Evolutionary conservation across 2,329 filamentous ascomycete genomes (phyloP), one percentile per base, ranked within the genome.

Genomic region (Ascochyta koolunga): DNA sequence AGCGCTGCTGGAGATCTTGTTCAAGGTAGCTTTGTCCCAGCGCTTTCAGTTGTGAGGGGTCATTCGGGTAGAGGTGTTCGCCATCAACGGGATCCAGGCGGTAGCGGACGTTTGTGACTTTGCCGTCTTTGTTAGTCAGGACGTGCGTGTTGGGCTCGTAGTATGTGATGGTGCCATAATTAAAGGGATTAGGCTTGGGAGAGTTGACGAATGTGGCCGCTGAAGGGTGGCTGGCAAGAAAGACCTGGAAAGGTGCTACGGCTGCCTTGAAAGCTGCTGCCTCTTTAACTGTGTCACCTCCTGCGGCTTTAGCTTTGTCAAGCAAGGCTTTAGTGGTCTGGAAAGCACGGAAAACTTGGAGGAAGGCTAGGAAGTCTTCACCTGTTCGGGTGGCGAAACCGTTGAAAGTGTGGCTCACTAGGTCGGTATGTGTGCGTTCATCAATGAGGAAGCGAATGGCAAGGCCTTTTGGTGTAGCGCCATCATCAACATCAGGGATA

Each of bases 161-260:
- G 39, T 56, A 56, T 8, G 53, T 51, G 18, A 56, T 51, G n/a
- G 48, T 50, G 43, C 53, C 87, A 75, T 97, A 97, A 70, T 90
- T 92, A 32, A 91, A 95, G 3, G 91, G 96, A 75, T 79, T 98
- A 29, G 93, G 93, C 1, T 98, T 98, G 73, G 93, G 93, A 35
- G 93, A 92, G 49, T 86, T 90, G 15, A 86, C 84, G 47, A 93
- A 91, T 1, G 89, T 16, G 93, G 78, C 0, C 96, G 97, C 73
- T 92, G 93, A 10, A 83, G 93, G 5, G 96, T 98, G 76, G 92
- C 90, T 0, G 93, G 91, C 29, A 86, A 89, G 62, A 93, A 98
- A 73, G 93, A 93, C 0, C 78, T 98, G 15, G 82, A 90, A 32
- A 86, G 86, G 1, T 71, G 97, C 45, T 96, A 90, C 76, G 96